Percentiles rank a stretch among this genome's conserved stretches.
Conservation (phyloP, 2,329 filamentous ascomycete genomes). For the Pseudogymnoascus sp. region DNA sequence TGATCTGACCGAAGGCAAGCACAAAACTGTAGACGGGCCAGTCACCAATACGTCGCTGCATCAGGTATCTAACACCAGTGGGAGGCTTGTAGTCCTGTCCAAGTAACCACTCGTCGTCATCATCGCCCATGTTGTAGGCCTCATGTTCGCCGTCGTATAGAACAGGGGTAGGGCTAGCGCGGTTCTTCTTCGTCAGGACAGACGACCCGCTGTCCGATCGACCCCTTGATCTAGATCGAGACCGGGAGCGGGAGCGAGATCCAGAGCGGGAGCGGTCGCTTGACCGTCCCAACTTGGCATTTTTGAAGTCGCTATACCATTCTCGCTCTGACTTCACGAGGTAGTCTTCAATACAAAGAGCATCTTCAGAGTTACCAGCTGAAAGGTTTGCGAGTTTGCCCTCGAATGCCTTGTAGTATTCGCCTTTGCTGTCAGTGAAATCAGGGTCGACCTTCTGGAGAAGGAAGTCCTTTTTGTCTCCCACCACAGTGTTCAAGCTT, state of each 20-base stretch:
- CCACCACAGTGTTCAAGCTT: slow-evolving; percentile 49
- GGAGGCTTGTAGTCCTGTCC: slow-evolving; percentile 45
- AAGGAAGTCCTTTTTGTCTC: slow-evolving; percentile 53
- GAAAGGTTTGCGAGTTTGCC: slow-evolving; percentile 46
- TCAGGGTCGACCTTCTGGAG: slow-evolving; percentile 60
- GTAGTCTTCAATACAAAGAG: slow-evolving; percentile 58
- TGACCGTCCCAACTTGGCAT: slow-evolving; percentile 45
- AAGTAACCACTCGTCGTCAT: slow-evolving; percentile 49
- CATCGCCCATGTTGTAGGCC: slow-evolving; percentile 16
- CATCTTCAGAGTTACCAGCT: slow-evolving; percentile 48
- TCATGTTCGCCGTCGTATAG: neutral
- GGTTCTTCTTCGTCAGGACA: neutral
- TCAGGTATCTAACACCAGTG: slow-evolving; percentile 45
- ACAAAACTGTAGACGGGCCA: slow-evolving; percentile 58
- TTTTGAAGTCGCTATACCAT: slow-evolving; percentile 54
- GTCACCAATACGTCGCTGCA: slow-evolving; percentile 51
- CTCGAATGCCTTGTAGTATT: slow-evolving; percentile 53
- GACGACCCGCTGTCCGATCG: neutral
- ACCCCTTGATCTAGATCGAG: neutral
- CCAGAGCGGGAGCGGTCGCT: slow-evolving; percentile 7
- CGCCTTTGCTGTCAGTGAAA: slow-evolving; percentile 57
- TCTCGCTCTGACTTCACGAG: slow-evolving; percentile 58
- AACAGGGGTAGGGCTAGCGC: neutral
- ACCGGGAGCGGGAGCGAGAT: neutral
- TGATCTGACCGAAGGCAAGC: slow-evolving; percentile 52